Conservation (phyloP, 805 yeast species). For the Saccharomycopsis microspora region DNA sequence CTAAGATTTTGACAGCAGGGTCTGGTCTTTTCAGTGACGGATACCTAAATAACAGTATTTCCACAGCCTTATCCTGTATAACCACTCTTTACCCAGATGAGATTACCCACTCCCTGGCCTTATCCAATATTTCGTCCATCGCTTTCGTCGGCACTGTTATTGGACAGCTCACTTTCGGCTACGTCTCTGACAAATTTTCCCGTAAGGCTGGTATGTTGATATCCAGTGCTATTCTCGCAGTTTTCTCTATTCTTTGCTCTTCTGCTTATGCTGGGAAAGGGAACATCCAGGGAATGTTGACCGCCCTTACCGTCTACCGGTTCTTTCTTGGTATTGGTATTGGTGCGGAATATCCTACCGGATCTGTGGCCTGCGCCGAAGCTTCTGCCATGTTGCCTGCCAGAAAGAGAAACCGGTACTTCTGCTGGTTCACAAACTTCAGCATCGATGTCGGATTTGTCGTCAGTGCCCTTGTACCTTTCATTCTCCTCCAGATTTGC, state of each 20-base stretch:
- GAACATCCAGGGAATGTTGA: slow-evolving; percentile 63
- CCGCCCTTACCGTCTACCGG: slow-evolving; percentile 75
- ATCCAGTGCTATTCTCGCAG: slow-evolving; percentile 63
- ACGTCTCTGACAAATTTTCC: slow-evolving; percentile 65
- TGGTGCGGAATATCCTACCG: slow-evolving; percentile 93
- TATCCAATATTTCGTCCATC: slow-evolving; percentile 72
- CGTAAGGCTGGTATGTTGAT: slow-evolving; percentile 76
- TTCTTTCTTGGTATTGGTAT: slow-evolving; percentile 85
- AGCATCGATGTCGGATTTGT: slow-evolving; percentile 88
- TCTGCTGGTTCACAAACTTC: slow-evolving; percentile 77
- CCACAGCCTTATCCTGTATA: slow-evolving; percentile 67
- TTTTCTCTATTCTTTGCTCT: slow-evolving; percentile 69
- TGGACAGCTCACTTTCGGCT: slow-evolving; percentile 77
- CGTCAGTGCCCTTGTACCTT: slow-evolving; percentile 70
- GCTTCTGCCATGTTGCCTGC: slow-evolving; percentile 67
- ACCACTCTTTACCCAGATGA: slow-evolving; percentile 50
- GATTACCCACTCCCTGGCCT: slow-evolving; percentile 54
- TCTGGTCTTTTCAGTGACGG: slow-evolving; percentile 94
- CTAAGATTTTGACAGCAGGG: slow-evolving; percentile 78
- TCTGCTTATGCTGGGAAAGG: slow-evolving; percentile 78
- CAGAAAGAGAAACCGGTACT: slow-evolving; percentile 84
- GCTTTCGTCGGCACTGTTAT: slow-evolving; percentile 88
- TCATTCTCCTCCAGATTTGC: slow-evolving; percentile 79
- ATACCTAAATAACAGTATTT: slow-evolving; percentile 76
- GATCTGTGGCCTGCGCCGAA: slow-evolving; percentile 89